Conservation (phyloP, 208 protist genomes). For the Balamuthia mandrillaris region DNA sequence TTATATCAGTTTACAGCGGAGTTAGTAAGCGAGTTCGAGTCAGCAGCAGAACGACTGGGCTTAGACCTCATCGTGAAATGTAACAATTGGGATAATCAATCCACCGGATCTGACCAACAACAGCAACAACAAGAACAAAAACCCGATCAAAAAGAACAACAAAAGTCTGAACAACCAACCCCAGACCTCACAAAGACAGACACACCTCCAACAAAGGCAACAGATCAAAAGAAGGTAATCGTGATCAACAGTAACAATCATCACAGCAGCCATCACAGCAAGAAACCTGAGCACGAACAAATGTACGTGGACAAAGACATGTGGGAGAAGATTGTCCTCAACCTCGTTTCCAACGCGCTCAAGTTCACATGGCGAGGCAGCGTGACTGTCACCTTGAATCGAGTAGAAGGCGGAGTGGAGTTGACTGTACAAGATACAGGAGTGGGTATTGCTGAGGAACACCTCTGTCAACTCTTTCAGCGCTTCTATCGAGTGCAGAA, state of each 20-base stretch:
- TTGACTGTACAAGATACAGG: conserved; percentile 41
- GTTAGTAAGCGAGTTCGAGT: conserved; percentile 20
- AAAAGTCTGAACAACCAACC: too few relatives aligned
- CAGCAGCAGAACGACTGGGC: conserved; percentile 8
- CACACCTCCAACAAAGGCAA: too few relatives aligned
- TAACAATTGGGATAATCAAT: not conserved
- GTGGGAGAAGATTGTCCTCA: conserved; percentile 48
- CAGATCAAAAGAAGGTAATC: too few relatives aligned
- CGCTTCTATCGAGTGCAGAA: conserved; percentile 47
- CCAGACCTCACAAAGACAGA: too few relatives aligned
- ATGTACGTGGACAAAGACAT: conserved; percentile 36
- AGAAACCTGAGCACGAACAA: not conserved
- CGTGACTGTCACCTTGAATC: too few relatives aligned
- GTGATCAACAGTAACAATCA: not conserved
- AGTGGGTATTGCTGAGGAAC: conserved; percentile 40
- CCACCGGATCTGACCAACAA: too few relatives aligned
- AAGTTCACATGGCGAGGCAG: too few relatives aligned
- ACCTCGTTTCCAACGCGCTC: conserved; percentile 56
- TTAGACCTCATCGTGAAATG: not conserved
- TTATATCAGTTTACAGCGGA: conserved; percentile 33
- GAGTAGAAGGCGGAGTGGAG: not conserved
- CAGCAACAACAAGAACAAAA: too few relatives aligned
- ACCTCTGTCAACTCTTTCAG: conserved; percentile 40
- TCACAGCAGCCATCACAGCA: not conserved
- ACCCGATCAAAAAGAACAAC: too few relatives aligned